A percentile compares a stretch with the other conserved stretches of the same genome.
phyloP scores from a whole-genome alignment of 345 rosid genomes.

The Arabis alpina region DNA sequence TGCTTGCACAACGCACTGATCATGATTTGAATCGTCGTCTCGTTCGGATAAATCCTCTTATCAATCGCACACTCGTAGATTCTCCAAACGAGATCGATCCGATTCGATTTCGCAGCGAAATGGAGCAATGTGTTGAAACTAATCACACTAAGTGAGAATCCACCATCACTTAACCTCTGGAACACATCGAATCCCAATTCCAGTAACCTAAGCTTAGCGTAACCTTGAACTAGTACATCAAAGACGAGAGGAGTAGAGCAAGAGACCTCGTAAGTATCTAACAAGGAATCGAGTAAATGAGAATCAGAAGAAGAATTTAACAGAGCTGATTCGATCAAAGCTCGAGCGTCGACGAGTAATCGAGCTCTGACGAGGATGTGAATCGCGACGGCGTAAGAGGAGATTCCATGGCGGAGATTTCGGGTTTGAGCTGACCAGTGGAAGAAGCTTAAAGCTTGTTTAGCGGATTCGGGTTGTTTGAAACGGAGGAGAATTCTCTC shows the following conservation, averaged over 20 bases:
- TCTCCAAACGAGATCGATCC: conserved; percentile 59
- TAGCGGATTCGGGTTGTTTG: conserved; percentile 65
- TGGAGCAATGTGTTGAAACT: conserved; percentile 67
- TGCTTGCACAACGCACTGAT: conserved; percentile 69
- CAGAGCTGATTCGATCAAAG: conserved; percentile 62
- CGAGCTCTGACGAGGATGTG: conserved; percentile 63
- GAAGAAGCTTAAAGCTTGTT: conserved; percentile 72
- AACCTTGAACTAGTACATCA: conserved; percentile 67
- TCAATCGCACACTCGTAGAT: conserved; percentile 66
- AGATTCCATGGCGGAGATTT: conserved; percentile 52
- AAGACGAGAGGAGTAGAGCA: conserved; percentile 61
- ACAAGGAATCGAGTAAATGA: conserved; percentile 53
- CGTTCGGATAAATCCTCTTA: conserved; percentile 58
- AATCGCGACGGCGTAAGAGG: conserved; percentile 59
- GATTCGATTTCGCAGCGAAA: conserved; percentile 59
- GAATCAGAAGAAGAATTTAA: conserved; percentile 38
- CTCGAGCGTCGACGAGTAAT: conserved; percentile 65
- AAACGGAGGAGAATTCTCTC: conserved; percentile 59
- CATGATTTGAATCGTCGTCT: conserved; percentile 53
- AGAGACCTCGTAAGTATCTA: conserved; percentile 48
- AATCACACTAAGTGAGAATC: conserved; percentile 56
- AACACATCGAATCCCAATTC: conserved; percentile 69
- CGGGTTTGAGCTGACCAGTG: conserved; percentile 67
- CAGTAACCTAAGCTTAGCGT: conserved; percentile 61
- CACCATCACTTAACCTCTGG: conserved; percentile 50